phyloP scores from a whole-genome alignment of 768 basidiomycete genomes.

The Lactifluus piperatus region DNA sequence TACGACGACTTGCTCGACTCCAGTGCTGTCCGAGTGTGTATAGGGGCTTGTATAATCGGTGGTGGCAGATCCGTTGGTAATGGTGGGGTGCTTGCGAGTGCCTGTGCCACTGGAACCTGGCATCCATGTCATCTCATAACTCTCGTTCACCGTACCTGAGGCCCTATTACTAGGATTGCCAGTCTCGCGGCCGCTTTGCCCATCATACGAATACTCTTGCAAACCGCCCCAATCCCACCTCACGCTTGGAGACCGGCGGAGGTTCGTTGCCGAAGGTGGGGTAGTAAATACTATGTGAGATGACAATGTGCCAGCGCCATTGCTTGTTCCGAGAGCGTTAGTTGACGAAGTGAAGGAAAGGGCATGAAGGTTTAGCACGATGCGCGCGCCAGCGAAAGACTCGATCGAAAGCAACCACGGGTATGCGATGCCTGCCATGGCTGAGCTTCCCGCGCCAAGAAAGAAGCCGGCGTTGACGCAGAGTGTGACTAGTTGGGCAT shows the following conservation, averaged over 20 bases:
- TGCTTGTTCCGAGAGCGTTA: not conserved
- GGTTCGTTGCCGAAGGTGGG: not conserved
- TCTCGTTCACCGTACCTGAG: not conserved
- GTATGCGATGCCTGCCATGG: slow-evolving; percentile 9
- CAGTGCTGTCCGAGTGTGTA: not conserved
- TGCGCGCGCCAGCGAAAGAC: slow-evolving; percentile 7
- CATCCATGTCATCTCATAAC: slow-evolving; percentile 3
- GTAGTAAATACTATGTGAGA: slow-evolving; percentile 9
- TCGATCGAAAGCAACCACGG: slow-evolving; percentile 13
- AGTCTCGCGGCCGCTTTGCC: not conserved
- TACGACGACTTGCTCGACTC: not conserved
- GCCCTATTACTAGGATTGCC: not conserved
- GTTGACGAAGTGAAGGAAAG: not conserved
- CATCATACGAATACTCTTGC: not conserved
- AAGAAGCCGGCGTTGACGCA: slow-evolving; percentile 16
- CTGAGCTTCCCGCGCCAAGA: slow-evolving; percentile 1
- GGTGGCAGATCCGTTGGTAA: not conserved
- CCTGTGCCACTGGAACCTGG: not conserved
- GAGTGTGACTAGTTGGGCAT: slow-evolving; percentile 1
- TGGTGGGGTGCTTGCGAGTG: not conserved
- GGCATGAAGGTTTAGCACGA: slow-evolving; percentile 11
- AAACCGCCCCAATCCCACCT: slow-evolving; percentile 14
- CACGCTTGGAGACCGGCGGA: not conserved
- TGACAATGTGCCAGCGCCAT: not conserved
- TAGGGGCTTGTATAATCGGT: not conserved